phyloP scores from a whole-genome alignment of 2,329 filamentous ascomycete genomes.

The Beauveria australis region DNA sequence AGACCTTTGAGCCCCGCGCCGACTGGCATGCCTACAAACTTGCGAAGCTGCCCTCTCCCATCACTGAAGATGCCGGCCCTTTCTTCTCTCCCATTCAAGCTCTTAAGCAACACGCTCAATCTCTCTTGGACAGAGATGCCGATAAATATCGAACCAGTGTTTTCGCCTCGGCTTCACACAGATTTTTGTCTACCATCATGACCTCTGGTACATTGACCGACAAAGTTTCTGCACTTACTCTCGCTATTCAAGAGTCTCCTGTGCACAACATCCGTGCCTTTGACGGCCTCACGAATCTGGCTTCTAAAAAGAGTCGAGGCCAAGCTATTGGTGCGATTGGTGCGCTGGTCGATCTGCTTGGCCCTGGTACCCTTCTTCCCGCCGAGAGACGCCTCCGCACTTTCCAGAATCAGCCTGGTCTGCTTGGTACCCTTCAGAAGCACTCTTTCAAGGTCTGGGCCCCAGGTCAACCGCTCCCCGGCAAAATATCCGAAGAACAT shows the following conservation, averaged over 20 bases:
- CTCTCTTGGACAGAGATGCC: slow-evolving; percentile 70
- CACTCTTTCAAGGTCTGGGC: slow-evolving; percentile 54
- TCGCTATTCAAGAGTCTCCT: slow-evolving; percentile 92
- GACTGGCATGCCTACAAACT: slow-evolving; percentile 47
- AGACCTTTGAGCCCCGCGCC: slow-evolving; percentile 50
- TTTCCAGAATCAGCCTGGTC: slow-evolving; percentile 71
- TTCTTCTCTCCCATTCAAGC: slow-evolving; percentile 37
- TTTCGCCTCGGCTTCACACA: slow-evolving; percentile 78
- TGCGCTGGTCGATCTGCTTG: slow-evolving; percentile 88
- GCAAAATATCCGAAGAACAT: slow-evolving; percentile 64
- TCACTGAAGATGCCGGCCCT: slow-evolving; percentile 36
- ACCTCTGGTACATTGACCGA: slow-evolving; percentile 91
- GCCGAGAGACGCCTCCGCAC: slow-evolving; percentile 69
- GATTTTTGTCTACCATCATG: slow-evolving; percentile 97
- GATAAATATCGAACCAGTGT: slow-evolving; percentile 64
- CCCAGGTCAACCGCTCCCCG: slow-evolving; percentile 61
- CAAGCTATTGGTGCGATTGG: slow-evolving; percentile 89
- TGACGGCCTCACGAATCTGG: slow-evolving; percentile 71
- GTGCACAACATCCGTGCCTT: slow-evolving; percentile 86
- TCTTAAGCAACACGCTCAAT: slow-evolving; percentile 62
- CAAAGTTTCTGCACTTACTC: slow-evolving; percentile 88
- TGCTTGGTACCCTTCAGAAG: slow-evolving; percentile 63
- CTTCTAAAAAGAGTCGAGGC: slow-evolving; percentile 87
- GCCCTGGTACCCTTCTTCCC: slow-evolving; percentile 78
- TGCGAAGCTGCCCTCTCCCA: slow-evolving; percentile 33